Evolutionary conservation across 164 flowering plant genomes (phyloP).

Genomic region (Vitis amurensis): DNA sequence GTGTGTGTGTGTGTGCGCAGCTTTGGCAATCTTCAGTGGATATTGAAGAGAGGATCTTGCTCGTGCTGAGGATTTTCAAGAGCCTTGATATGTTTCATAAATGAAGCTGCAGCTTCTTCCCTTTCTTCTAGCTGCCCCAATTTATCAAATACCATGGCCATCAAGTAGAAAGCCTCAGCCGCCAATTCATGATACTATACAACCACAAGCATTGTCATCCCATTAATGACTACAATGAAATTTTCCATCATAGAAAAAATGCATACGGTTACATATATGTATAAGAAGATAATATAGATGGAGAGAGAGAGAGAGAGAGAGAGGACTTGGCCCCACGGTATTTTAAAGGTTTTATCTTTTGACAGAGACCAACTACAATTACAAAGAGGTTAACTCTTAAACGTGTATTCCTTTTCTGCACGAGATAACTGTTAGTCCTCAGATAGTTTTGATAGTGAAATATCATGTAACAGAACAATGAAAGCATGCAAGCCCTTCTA

Average conservation of each 20-base stretch:
- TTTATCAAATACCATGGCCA: slow-evolving; percentile 67
- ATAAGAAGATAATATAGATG: too few species aligned
- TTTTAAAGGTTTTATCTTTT: too few species aligned
- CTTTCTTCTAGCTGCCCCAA: slow-evolving; percentile 61
- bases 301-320: too few species aligned
- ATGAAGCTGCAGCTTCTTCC: slow-evolving; percentile 84
- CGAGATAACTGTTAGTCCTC: too few species aligned
- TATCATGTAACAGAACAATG: too few species aligned
- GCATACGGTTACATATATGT: not conserved
- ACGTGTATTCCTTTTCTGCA: too few species aligned
- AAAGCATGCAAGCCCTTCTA: too few species aligned
- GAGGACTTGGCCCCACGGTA: too few species aligned
- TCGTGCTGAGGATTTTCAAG: slow-evolving; percentile 54
- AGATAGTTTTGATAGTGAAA: too few species aligned
- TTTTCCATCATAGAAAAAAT: not conserved
- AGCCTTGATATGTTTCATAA: slow-evolving; percentile 60
- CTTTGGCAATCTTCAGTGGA: slow-evolving; percentile 3
- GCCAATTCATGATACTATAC: slow-evolving; percentile 90
- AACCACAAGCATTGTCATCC: slow-evolving; percentile 4
- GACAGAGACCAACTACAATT: too few species aligned
- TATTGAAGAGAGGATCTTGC: slow-evolving; percentile 25
- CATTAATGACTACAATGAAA: not conserved
- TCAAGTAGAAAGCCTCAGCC: slow-evolving; percentile 89
- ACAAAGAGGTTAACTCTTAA: too few species aligned
- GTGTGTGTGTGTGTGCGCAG: not conserved